A percentile compares a stretch with the other conserved stretches of the same genome.
phyloP scores from a whole-genome alignment of 805 yeast species.

The Wickerhamomyces chaumierensis region DNA sequence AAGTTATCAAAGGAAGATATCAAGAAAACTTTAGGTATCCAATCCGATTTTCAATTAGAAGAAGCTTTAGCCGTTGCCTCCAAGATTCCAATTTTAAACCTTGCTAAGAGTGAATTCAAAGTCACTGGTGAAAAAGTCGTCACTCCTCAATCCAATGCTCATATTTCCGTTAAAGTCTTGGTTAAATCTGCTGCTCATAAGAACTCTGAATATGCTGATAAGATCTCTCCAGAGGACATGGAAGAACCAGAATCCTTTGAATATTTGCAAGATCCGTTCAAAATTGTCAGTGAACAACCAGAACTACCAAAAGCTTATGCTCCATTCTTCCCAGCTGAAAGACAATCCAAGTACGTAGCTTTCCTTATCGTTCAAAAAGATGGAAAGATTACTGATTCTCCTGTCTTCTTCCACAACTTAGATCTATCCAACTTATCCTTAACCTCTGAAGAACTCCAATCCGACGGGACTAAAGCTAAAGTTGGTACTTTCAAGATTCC shows the following conservation, averaged over 20 bases:
- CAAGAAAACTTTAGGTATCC: slow-evolving; percentile 43
- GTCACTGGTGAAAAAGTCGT: slow-evolving; percentile 80
- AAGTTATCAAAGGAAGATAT: slow-evolving; percentile 47
- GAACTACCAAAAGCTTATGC: slow-evolving; percentile 51
- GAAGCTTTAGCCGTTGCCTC: slow-evolving; percentile 45
- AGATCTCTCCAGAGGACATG: slow-evolving; percentile 22
- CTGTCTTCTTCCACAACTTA: slow-evolving; percentile 37
- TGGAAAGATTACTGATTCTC: slow-evolving; percentile 65
- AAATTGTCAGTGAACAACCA: slow-evolving; percentile 60
- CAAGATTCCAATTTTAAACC: slow-evolving; percentile 55
- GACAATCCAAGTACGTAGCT: slow-evolving; percentile 50
- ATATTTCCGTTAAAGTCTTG: slow-evolving; percentile 63
- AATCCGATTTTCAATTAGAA: slow-evolving; percentile 28
- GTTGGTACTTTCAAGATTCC: slow-evolving; percentile 72
- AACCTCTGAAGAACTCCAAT: slow-evolving; percentile 35
- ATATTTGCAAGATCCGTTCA: slow-evolving; percentile 59
- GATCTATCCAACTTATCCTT: slow-evolving; percentile 46
- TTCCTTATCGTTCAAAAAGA: slow-evolving; percentile 66
- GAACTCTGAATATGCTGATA: slow-evolving; percentile 12
- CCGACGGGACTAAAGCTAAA: slow-evolving; percentile 20
- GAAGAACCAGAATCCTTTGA: slow-evolving; percentile 55
- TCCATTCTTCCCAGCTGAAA: slow-evolving; percentile 62
- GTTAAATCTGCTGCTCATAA: slow-evolving; percentile 66
- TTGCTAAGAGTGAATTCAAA: slow-evolving; percentile 59
- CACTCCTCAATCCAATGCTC: slow-evolving; percentile 64